Percentiles rank a stretch among this genome's conserved stretches.
These are phyloP conservation scores for Leishmania arabica DNA, from an alignment of 208 protist species.

Conservation along the genomic window DNA sequence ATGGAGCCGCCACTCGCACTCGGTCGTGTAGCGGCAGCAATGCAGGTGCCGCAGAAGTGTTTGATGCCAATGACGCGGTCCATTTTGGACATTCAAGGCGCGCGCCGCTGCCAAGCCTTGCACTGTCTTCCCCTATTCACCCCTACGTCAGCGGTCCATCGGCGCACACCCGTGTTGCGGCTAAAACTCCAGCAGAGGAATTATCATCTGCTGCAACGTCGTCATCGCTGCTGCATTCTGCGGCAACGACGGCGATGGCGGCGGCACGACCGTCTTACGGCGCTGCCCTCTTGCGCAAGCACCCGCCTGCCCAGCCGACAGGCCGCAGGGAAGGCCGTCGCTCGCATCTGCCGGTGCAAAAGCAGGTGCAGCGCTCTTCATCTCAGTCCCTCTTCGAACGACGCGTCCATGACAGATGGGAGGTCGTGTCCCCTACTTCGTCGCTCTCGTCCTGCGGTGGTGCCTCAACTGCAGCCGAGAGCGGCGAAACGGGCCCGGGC, in stretches of 20 bases:
- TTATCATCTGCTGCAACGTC: neutral
- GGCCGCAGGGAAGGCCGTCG: neutral
- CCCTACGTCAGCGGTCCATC: neutral
- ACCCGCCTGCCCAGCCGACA: neutral
- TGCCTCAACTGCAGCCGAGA: neutral
- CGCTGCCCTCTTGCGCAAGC: constrained; percentile 3
- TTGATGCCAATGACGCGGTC: neutral
- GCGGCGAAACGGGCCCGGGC: neutral
- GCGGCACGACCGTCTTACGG: constrained; percentile 28
- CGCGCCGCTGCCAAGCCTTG: neutral
- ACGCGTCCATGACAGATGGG: neutral
- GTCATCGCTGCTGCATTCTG: constrained; percentile 8
- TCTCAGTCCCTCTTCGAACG: neutral
- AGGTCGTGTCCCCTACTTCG: neutral
- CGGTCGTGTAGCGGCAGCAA: neutral
- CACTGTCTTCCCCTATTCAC: neutral
- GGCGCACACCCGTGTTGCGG: no score
- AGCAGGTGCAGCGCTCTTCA: neutral
- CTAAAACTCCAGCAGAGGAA: neutral
- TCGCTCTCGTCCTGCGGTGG: neutral
- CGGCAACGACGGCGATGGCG: constrained; percentile 4
- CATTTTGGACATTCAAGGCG: neutral
- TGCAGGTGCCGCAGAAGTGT: neutral
- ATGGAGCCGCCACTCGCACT: neutral
- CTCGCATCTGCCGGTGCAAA: neutral